Percentiles rank a stretch among this genome's conserved stretches.
phyloP scores from a whole-genome alignment of 148 eudicot species.

The Silene uniflora region DNA sequence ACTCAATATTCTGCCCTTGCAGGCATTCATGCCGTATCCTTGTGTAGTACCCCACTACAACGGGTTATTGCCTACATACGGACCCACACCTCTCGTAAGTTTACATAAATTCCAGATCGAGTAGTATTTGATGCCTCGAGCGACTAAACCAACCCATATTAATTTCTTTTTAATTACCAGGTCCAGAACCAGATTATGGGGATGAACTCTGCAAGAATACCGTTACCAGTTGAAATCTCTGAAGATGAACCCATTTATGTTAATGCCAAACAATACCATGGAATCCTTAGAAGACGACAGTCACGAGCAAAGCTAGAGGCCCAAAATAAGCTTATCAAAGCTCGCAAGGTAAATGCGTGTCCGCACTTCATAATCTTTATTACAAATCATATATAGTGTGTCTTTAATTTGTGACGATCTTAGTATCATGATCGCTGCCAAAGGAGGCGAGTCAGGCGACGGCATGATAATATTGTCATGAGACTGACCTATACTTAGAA shows the following conservation, averaged over 20 bases:
- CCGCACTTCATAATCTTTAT: too few relatives aligned
- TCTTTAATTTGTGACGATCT: neutral
- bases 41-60: conserved; percentile 48
- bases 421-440: neutral
- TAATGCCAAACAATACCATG: conserved; percentile 80
- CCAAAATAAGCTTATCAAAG: conserved; percentile 62
- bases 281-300: conserved; percentile 79
- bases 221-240: conserved; percentile 60
- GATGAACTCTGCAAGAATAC: conserved; percentile 48
- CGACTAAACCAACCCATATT: neutral
- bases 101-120: neutral
- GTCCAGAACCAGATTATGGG: conserved; percentile 57
- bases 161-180: conserved; percentile 15
- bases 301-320: conserved; percentile 88
- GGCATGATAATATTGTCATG: too few relatives aligned
- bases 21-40: conserved; percentile 51
- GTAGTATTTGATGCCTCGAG: too few relatives aligned
- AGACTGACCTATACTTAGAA: too few relatives aligned
- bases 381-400: neutral
- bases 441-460: too few relatives aligned
- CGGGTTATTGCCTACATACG: conserved; percentile 54
- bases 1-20: neutral
- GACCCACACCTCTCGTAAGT: conserved; percentile 54
- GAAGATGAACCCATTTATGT: conserved; percentile 81
- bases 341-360: conserved; percentile 30